phyloP scores from a whole-genome alignment of 2,329 filamentous ascomycete genomes.

The Colletotrichum lentis region DNA sequence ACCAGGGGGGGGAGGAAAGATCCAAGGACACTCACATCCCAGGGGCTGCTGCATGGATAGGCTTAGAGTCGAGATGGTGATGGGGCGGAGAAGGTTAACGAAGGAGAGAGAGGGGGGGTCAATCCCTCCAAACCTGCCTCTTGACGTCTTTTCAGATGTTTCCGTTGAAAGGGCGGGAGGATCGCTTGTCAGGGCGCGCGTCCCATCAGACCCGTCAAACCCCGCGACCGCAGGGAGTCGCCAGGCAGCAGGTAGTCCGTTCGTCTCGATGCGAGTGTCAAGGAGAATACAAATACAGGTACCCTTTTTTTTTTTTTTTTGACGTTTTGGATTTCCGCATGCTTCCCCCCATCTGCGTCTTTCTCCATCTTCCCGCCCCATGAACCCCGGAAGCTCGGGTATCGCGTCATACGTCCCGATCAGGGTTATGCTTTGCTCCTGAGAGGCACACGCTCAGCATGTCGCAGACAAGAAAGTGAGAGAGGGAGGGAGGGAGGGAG shows the following conservation, averaged over 20 bases:
- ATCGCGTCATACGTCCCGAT: conserved; percentile 24
- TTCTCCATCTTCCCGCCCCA: background rate
- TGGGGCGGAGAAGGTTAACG: background rate
- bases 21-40: too few relatives aligned
- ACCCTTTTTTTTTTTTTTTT: conserved; percentile 16
- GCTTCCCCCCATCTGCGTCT: background rate
- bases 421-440: conserved; percentile 5
- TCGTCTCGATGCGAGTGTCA: conserved; percentile 33
- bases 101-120: background rate
- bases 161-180: conserved; percentile 9
- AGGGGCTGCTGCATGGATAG: too few relatives aligned
- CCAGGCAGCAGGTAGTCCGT: conserved; percentile 17
- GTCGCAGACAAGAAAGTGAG: too few relatives aligned
- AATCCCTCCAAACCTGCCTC: background rate
- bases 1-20: too few relatives aligned
- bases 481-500: too few relatives aligned
- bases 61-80: background rate
- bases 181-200: conserved; percentile 21
- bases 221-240: background rate
- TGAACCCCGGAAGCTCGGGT: conserved; percentile 30
- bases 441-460: background rate
- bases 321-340: conserved; percentile 25
- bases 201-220: conserved; percentile 1
- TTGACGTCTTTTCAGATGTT: conserved; percentile 29
- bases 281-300: conserved; percentile 7